Evolutionary conservation across 768 basidiomycete genomes (phyloP).

Genomic region (Chalciporus pseudorubinellus): DNA sequence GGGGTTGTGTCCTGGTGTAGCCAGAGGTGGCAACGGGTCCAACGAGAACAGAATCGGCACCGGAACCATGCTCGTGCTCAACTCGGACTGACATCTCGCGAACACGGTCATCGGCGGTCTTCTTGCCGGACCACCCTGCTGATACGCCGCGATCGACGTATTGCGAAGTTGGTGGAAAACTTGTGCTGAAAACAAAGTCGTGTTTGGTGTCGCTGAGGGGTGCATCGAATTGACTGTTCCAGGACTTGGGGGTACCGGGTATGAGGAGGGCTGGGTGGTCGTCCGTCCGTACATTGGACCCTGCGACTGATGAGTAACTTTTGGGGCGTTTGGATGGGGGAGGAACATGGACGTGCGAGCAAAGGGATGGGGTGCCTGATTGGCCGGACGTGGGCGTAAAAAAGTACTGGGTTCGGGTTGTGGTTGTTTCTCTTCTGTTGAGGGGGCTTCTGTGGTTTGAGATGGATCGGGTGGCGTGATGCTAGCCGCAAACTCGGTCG

Average conservation of each 20-base stretch:
- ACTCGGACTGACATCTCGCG: constrained; percentile 51
- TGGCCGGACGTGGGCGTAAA: constrained; percentile 28
- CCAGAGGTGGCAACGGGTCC: constrained; percentile 43
- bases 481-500: constrained; percentile 9
- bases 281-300: constrained; percentile 62
- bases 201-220: constrained; percentile 20
- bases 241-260: constrained; percentile 5
- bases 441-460: constrained; percentile 2
- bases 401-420: constrained; percentile 17
- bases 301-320: constrained; percentile 27
- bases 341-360: constrained; percentile 45
- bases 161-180: constrained; percentile 27
- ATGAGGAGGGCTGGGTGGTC: constrained; percentile 16
- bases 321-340: constrained; percentile 57
- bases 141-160: constrained; percentile 7
- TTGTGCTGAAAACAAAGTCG: constrained; percentile 29
- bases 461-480: constrained; percentile 9
- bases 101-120: constrained; percentile 50
- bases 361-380: constrained; percentile 22
- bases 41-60: constrained; percentile 60
- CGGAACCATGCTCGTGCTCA: constrained; percentile 49
- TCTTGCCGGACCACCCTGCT: constrained; percentile 19
- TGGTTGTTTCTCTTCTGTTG: constrained; percentile 1
- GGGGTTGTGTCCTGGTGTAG: constrained; percentile 1
- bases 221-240: constrained; percentile 5